Base-by-base conservation (phyloP, 441 rosid species). In the Populus trichocarpa region DNA sequence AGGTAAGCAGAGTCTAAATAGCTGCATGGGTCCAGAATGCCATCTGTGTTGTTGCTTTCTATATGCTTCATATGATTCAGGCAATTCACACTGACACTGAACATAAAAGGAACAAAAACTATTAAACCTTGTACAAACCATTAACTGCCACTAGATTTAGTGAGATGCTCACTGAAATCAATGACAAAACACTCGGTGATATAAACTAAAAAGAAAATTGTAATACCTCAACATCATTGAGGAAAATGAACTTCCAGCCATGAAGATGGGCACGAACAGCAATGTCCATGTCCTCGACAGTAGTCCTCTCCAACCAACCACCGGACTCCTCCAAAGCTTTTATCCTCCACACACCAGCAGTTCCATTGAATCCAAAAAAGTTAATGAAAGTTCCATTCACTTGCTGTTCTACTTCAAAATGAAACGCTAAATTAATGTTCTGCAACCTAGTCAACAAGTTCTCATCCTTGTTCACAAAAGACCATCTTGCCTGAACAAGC, bases 11-110 rank as follows among this genome's bases (percentile, higher is more conserved):
- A 95, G 91, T 73, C 99, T 93, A 79, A 95, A 95, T 80, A 95
- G 78, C 83, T 95, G 99, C 99, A 95, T 95, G 11, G 99, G 99
- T 70, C 99, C 99, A 22, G 99, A 95, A 83, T 95, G 99, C 99
- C 99, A 95, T 77, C 99, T 80, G 73, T 95, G 97, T 76, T 95
- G 99, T 65, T 95, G 99, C 83, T 95, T 95, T 78, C 96, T 86
- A 79, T 95, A 95, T 69, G 99, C 99, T 83, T 95, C 99, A 42
- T 95, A 95, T 1, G 99, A 95, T 79, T 95, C 99, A 2, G 99
- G 99, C 75, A 95, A 79, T 84, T 95, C 99, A 77, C 99, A 95
- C 74, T 87, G 94, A 80, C 99, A 95, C 99, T 95, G 92, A 75
- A 84, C 57, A 28, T 42, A 3, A 46, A 46, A 4, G 75, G 0